Conservation (phyloP, 768 basidiomycete species). For the Suillus bovinus region DNA sequence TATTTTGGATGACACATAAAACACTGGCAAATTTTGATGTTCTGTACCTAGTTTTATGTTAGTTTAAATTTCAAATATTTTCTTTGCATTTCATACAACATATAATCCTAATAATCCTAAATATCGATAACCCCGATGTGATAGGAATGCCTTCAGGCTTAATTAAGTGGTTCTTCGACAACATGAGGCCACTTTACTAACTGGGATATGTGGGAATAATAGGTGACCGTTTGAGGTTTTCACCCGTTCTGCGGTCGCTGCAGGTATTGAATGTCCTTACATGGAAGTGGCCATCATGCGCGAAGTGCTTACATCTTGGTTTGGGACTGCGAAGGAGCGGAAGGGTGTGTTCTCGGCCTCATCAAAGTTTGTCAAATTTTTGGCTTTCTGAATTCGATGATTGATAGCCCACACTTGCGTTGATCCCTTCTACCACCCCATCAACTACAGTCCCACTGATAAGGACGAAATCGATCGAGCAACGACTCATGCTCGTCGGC, state of each 20-base stretch:
- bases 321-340: conserved; percentile 70
- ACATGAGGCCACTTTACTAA: too few relatives aligned
- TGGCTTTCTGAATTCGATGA: conserved; percentile 2
- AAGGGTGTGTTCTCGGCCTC: conserved; percentile 82
- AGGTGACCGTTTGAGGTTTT: conserved; percentile 90
- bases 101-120: too few relatives aligned
- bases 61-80: too few relatives aligned
- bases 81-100: too few relatives aligned
- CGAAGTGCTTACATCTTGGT: conserved; percentile 88
- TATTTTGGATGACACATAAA: too few relatives aligned
- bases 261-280: conserved; percentile 83
- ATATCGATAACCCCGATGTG: too few relatives aligned
- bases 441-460: conserved; percentile 89
- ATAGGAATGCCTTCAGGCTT: too few relatives aligned
- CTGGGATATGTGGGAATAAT: too few relatives aligned
- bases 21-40: too few relatives aligned
- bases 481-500: conserved; percentile 63
- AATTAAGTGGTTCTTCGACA: too few relatives aligned
- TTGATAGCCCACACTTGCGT: conserved; percentile 55
- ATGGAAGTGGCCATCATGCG: conserved; percentile 82
- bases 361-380: conserved; percentile 63
- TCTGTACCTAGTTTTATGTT: too few relatives aligned
- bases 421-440: conserved; percentile 85
- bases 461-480: conserved; percentile 79
- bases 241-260: conserved; percentile 80